phyloP scores from a whole-genome alignment of 2,329 filamentous ascomycete genomes.

The Fusarium guadeloupense region DNA sequence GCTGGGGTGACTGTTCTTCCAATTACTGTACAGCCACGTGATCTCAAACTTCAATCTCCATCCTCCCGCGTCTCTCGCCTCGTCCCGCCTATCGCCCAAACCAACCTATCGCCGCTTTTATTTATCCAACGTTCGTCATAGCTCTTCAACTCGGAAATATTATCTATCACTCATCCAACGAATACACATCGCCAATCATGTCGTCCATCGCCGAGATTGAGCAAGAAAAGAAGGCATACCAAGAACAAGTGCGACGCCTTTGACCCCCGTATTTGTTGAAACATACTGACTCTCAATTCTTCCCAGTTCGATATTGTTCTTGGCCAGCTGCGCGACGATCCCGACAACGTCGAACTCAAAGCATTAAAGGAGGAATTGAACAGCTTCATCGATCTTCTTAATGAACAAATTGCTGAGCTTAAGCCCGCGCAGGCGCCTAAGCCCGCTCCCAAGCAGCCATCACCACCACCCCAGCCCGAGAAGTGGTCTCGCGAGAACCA shows the following conservation, averaged over 20 bases:
- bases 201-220: constrained; percentile 55
- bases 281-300: constrained; percentile 33
- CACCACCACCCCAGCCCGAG: constrained; percentile 66
- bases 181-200: constrained; percentile 31
- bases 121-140: not conserved
- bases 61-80: too few relatives aligned
- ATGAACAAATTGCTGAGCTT: constrained; percentile 83
- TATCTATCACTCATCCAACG: not conserved
- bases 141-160: not conserved
- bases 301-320: constrained; percentile 79
- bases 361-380: constrained; percentile 83
- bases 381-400: constrained; percentile 80
- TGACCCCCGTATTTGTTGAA: not conserved
- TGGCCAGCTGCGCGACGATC: constrained; percentile 79
- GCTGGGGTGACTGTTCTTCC: not conserved
- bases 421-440: constrained; percentile 62
- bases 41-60: constrained; percentile 24
- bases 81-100: not conserved
- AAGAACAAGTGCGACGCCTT: constrained; percentile 61
- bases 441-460: constrained; percentile 55
- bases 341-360: constrained; percentile 80
- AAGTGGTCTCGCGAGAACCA: constrained; percentile 86
- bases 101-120: constrained; percentile 9
- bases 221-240: constrained; percentile 63
- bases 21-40: constrained; percentile 15